Evolutionary conservation across 2,329 filamentous ascomycete species (phyloP).

Genomic region (Verticillium longisporum): DNA sequence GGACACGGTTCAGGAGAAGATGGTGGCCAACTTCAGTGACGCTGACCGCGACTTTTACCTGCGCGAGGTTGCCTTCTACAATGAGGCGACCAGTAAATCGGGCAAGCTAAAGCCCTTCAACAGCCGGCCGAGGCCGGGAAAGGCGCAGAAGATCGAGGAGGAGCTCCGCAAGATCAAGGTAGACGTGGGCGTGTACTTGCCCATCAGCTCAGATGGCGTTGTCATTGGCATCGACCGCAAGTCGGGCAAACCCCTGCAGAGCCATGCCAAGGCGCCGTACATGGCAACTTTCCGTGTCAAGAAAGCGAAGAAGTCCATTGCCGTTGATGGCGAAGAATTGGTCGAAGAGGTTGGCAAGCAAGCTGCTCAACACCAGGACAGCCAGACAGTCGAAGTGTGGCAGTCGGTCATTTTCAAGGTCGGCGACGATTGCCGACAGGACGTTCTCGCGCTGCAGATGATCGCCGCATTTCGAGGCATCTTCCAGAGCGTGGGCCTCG

Average conservation of each 20-base stretch:
- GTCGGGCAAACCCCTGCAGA: conserved; percentile 94
- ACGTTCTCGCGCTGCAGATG: conserved; percentile 94
- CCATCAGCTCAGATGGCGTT: conserved; percentile 92
- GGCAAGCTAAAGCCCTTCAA: conserved; percentile 93
- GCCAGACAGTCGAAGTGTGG: conserved; percentile 84
- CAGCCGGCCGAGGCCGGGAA: conserved; percentile 86
- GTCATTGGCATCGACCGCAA: conserved; percentile 98
- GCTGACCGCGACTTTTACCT: conserved; percentile 84
- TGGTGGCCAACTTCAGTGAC: conserved; percentile 74
- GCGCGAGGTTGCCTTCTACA: conserved; percentile 95
- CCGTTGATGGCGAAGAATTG: conserved; percentile 43
- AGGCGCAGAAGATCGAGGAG: conserved; percentile 99
- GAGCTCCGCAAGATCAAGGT: conserved; percentile 96
- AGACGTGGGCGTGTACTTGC: conserved; percentile 93
- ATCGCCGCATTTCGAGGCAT: conserved; percentile 96
- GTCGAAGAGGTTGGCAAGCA: conserved; percentile 39
- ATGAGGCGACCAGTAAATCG: conserved; percentile 90
- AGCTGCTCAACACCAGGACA: conserved; percentile 19
- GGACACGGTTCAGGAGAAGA: conserved; percentile 78
- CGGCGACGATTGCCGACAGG: conserved; percentile 95
- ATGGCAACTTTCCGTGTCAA: conserved; percentile 98
- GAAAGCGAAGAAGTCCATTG: conserved; percentile 51
- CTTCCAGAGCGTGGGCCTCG: conserved; percentile 88
- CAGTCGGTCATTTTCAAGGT: conserved; percentile 99
- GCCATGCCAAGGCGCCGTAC: conserved; percentile 95